These are phyloP conservation scores for Trichoderma guizhouense DNA, from an alignment of 2,329 filamentous ascomycete genomes.

Conservation along the genomic window DNA sequence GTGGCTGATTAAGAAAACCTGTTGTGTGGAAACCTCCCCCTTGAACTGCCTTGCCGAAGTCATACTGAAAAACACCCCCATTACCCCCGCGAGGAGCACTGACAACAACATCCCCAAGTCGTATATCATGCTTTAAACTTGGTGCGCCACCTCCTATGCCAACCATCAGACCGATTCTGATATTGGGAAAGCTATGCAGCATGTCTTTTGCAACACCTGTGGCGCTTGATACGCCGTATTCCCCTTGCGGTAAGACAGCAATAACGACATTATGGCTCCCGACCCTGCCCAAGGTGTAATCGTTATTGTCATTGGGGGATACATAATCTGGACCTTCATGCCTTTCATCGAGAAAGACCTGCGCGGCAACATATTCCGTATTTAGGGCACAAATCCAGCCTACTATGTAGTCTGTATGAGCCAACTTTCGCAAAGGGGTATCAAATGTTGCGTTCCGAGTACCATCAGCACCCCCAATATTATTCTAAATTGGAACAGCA, in stretches of 20 bases:
- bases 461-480: background rate
- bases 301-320: conserved; percentile 18
- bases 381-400: conserved; percentile 44
- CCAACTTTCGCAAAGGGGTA: background rate
- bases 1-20: conserved; percentile 21
- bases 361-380: conserved; percentile 37
- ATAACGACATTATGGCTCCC: conserved; percentile 24
- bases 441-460: background rate
- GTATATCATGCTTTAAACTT: conserved; percentile 33
- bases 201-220: conserved; percentile 28
- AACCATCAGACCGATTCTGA: conserved; percentile 27
- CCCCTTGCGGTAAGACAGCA: conserved; percentile 20
- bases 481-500: background rate
- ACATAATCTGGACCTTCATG: conserved; percentile 27
- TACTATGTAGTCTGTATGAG: conserved; percentile 32
- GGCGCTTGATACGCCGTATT: conserved; percentile 20
- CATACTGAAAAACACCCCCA: conserved; percentile 28
- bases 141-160: conserved; percentile 33
- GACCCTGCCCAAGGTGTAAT: conserved; percentile 22
- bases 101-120: conserved; percentile 29
- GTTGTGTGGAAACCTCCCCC: conserved; percentile 18
- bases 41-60: conserved; percentile 26
- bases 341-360: conserved; percentile 21
- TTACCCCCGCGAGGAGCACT: conserved; percentile 6
- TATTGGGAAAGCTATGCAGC: conserved; percentile 16